Conservation (phyloP, 2,329 filamentous ascomycete species). For the Metarhizium rileyi region DNA sequence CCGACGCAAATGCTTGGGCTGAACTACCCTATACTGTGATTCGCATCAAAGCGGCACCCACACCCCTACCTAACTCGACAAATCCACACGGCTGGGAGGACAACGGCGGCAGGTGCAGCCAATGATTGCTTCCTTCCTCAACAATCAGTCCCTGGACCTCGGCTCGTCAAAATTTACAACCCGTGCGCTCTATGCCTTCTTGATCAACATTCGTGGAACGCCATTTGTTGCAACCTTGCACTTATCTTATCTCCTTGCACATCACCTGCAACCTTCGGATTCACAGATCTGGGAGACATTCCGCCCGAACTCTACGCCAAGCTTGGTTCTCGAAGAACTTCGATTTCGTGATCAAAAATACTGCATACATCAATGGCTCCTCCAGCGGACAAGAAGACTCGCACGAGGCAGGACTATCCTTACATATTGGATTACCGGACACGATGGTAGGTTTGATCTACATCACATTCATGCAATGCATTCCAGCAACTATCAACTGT, state of each 20-base stretch:
- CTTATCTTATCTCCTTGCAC: background rate
- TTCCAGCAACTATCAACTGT: background rate
- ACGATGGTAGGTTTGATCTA: slow-evolving; percentile 53
- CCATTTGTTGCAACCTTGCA: background rate
- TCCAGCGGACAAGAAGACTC: slow-evolving; percentile 35
- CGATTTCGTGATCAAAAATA: background rate
- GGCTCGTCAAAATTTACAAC: background rate
- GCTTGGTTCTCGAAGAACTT: background rate
- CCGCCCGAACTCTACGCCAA: too few species aligned
- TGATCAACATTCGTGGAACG: background rate
- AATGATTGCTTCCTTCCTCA: background rate
- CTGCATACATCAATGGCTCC: background rate
- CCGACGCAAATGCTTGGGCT: too few species aligned
- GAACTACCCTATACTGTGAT: too few species aligned
- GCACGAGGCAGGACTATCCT: slow-evolving; percentile 62
- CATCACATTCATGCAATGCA: background rate
- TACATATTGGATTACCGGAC: slow-evolving; percentile 77
- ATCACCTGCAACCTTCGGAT: background rate
- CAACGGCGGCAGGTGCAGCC: background rate
- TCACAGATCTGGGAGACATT: background rate
- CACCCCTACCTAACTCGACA: too few species aligned
- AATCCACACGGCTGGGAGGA: background rate
- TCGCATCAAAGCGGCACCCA: too few species aligned
- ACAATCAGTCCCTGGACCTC: background rate
- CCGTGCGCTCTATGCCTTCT: background rate